Percentiles rank a stretch among this genome's conserved stretches.
Conservation (phyloP, 805 yeast species). For the Ascoidea asiatica region DNA sequence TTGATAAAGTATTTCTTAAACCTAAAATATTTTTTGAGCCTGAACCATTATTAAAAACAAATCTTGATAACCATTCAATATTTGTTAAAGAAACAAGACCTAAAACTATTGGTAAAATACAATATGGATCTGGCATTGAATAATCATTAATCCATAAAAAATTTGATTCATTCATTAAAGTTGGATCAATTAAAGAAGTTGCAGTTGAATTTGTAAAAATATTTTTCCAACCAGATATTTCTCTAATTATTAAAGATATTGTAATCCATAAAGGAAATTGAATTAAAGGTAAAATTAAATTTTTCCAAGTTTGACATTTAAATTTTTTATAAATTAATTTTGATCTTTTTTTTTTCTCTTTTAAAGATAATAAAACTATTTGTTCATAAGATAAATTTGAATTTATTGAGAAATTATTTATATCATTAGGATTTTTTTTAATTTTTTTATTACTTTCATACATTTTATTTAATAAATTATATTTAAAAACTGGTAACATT, state of each 20-base stretch:
- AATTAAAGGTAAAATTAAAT: conserved; percentile 56
- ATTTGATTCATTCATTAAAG: conserved; percentile 39
- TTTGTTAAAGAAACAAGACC: conserved; percentile 66
- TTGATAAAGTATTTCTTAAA: conserved; percentile 21
- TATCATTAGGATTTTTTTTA: conserved; percentile 13
- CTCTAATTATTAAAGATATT: conserved; percentile 62
- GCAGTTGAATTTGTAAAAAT: conserved; percentile 19
- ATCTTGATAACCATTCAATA: conserved; percentile 45
- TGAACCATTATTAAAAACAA: conserved; percentile 13
- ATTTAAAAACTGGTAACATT: conserved; percentile 59
- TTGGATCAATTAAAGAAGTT: conserved; percentile 33
- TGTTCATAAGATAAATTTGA: conserved; percentile 48
- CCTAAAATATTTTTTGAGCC: conserved; percentile 18
- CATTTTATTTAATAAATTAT: conserved; percentile 32
- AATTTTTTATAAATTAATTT: conserved; percentile 51
- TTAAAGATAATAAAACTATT: conserved; percentile 56
- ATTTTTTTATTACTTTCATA: conserved; percentile 24
- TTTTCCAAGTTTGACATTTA: conserved; percentile 71
- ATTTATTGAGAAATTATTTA: conserved; percentile 4
- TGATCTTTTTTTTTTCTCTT: conserved; percentile 69
- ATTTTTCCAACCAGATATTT: conserved; percentile 45
- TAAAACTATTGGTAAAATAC: conserved; percentile 52
- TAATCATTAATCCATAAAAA: conserved; percentile 45
- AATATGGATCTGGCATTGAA: conserved; percentile 44
- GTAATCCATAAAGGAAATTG: conserved; percentile 85